Conservation (phyloP, 129 eudicot species). For the Saposhnikovia divaricata region DNA sequence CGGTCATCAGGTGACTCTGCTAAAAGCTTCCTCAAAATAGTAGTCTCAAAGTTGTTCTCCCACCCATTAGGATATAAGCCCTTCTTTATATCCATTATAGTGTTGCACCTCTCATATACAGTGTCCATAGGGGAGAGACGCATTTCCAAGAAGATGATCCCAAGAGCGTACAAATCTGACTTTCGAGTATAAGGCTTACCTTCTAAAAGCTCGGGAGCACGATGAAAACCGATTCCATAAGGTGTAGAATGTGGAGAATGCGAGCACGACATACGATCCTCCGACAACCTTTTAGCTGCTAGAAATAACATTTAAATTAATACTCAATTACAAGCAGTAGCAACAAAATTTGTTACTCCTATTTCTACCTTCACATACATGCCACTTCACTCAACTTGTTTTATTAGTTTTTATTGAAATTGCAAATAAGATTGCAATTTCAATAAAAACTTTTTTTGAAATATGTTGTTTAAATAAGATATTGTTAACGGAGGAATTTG, state of each 20-base stretch:
- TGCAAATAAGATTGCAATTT: too few species aligned
- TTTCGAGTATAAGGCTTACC: background rate
- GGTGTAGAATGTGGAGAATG: background rate
- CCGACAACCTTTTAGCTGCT: background rate
- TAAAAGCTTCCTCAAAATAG: background rate
- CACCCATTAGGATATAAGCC: background rate
- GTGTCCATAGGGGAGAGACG: background rate
- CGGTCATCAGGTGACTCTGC: background rate
- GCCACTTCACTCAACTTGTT: too few species aligned
- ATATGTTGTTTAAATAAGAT: too few species aligned
- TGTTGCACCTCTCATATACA: fast-evolving
- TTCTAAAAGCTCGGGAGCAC: background rate
- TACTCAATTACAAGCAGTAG: too few species aligned
- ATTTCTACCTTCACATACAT: too few species aligned
- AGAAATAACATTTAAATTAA: too few species aligned
- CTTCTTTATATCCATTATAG: background rate
- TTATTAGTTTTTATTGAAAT: too few species aligned
- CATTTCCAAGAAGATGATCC: background rate
- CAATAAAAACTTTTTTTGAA: too few species aligned
- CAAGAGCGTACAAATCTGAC: background rate
- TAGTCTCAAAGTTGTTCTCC: background rate
- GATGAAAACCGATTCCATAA: background rate
- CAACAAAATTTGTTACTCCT: too few species aligned
- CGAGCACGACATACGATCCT: background rate
- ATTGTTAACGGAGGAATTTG: too few species aligned